Conservation (phyloP, 148 eudicot species). For the Agrostemma githago region DNA sequence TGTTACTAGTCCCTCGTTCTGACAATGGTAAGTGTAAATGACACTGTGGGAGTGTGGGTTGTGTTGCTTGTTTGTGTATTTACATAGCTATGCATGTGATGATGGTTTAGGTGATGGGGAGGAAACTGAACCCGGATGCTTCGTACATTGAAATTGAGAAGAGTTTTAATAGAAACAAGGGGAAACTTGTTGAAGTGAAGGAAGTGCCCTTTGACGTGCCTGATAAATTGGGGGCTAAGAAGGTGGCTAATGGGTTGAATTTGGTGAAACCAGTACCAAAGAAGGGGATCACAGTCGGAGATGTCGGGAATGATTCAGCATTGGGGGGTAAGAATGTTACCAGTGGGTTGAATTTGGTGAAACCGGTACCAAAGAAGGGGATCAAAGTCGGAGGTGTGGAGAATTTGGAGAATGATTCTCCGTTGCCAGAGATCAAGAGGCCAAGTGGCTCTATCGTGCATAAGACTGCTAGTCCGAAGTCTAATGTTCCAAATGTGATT, state of each 20-base stretch:
- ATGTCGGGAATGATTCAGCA: constrained; percentile 30
- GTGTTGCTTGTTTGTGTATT: not conserved
- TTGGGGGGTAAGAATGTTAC: constrained; percentile 29
- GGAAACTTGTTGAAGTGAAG: constrained; percentile 54
- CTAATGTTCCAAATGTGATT: constrained; percentile 65
- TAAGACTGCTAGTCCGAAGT: constrained; percentile 24
- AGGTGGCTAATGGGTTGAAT: constrained; percentile 36
- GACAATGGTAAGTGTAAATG: not conserved
- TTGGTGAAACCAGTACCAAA: constrained; percentile 73
- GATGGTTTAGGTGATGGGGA: constrained; percentile 68
- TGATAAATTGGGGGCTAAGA: constrained; percentile 30
- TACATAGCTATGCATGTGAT: constrained; percentile 12
- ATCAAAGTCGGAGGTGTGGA: constrained; percentile 50
- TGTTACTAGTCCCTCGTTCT: too few relatives aligned
- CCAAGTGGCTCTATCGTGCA: constrained; percentile 30
- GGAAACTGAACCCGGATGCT: constrained; percentile 63
- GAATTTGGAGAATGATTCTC: constrained; percentile 30
- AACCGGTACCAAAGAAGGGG: constrained; percentile 74
- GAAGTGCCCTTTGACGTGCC: constrained; percentile 79
- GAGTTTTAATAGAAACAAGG: constrained; percentile 57
- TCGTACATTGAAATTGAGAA: constrained; percentile 81
- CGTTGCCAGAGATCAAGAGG: constrained; percentile 33
- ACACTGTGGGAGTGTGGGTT: not conserved
- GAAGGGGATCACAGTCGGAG: constrained; percentile 64
- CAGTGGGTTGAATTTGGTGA: constrained; percentile 61